Conservation (phyloP, 169 alveolate species). For the Eimeria tenella region DNA sequence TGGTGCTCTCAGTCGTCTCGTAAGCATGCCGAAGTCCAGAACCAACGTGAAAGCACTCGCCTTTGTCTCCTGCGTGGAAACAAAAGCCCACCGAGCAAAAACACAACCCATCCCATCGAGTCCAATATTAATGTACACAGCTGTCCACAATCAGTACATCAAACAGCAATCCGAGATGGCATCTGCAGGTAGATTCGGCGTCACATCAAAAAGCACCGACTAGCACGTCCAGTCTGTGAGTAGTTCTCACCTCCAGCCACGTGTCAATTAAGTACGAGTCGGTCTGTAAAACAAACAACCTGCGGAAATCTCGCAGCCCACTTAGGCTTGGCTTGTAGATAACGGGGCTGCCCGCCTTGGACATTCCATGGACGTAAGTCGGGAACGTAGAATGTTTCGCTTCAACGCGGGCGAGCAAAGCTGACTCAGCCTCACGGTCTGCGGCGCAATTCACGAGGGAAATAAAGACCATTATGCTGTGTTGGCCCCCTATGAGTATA, state of each 20-base stretch:
- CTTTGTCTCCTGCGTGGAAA: constrained; percentile 5
- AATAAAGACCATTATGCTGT: no score
- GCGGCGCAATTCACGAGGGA: background rate
- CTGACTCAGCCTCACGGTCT: constrained; percentile 12
- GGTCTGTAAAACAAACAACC: constrained; percentile 17
- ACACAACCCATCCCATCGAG: background rate
- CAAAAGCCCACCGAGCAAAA: background rate
- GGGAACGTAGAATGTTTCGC: background rate
- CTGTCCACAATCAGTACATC: no score
- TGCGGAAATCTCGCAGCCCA: constrained; percentile 26
- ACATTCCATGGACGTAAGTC: background rate
- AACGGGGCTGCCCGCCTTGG: constrained; percentile 15
- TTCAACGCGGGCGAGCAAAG: constrained; percentile 36
- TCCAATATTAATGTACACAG: background rate
- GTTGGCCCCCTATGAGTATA: no score
- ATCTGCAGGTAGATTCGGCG: background rate
- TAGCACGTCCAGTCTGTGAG: background rate
- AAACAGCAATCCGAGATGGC: no score
- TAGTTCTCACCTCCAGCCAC: constrained; percentile 21
- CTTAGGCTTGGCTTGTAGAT: constrained; percentile 38
- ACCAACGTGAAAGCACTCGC: constrained; percentile 1
- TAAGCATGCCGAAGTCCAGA: background rate
- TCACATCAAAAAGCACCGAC: background rate
- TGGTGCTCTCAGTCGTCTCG: background rate
- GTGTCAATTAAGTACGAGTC: constrained; percentile 30